Evolutionary conservation across 1,284 basidiomycete species (phyloP), one percentile per base, ranked within the genome.

Genomic region (Pseudozyma sp.): DNA sequence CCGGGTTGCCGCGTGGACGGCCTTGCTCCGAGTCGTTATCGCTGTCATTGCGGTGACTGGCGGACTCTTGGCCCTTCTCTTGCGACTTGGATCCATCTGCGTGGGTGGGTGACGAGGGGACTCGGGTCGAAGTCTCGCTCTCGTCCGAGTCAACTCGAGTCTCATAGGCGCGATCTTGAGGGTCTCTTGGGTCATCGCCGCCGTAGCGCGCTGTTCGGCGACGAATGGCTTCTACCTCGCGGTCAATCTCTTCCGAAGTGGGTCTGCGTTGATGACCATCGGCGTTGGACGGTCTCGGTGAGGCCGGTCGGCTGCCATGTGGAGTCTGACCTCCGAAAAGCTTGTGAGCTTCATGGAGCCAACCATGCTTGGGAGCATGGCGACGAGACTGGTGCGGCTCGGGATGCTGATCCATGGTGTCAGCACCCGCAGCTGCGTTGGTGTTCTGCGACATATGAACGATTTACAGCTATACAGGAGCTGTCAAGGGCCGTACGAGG

Each of bases 291-390:
- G 31, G 52, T 31, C 52, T 51, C 1, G 59, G 55, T 18, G 44
- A 38, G 0, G 59, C 52, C 36, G 55, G 48, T 9, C 52, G 39
- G 9, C 47, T 53, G 14, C 64, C 64, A 19, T 68, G 51, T 1
- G 70, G 70, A 3, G 70, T 72, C 36, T 72, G 70, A 1, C 70
- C 70, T 5, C 52, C 54, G 36, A 62, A 7, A 8, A 50, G 59
- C 34, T 72, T 67, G 35, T 53, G 36, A 11, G 51, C 55, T 34
- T 67, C 60, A 36, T 72, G 70, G 34, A 63, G 18, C 64, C 59
- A 68, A 43, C 70, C 64, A 25, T 68, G 50, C 60, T 72, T 72
- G 48, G 67, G 67, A 9, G 42, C 25, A 42, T 70, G 67, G n/a
- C 59, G 43, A 5, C 60, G 49, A 45, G 14, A 35, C 10, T 40